Conservation (phyloP, 2,329 filamentous ascomycete species). For the Pezicula carpinea region DNA sequence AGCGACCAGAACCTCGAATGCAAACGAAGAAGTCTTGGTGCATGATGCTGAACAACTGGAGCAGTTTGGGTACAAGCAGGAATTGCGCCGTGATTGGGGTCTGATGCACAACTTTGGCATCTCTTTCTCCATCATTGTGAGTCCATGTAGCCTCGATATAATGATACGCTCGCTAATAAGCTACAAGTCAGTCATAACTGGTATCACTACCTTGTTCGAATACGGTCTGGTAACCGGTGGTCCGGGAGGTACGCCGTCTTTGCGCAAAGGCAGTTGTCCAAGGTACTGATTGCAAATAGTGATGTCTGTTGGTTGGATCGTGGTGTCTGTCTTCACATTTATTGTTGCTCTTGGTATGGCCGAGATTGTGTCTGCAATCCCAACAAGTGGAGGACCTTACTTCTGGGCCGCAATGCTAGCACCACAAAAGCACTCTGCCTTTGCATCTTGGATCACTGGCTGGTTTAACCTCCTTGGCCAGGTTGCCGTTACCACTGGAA, state of each 20-base stretch:
- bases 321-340: constrained; percentile 51
- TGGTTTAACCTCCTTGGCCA: constrained; percentile 45
- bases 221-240: constrained; percentile 53
- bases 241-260: constrained; percentile 46
- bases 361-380: constrained; percentile 55
- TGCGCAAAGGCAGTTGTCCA: not conserved
- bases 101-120: constrained; percentile 57
- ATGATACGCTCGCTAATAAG: not conserved
- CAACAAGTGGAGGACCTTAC: constrained; percentile 54
- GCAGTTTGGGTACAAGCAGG: constrained; percentile 56
- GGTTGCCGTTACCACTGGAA: constrained; percentile 44
- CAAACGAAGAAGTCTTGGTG: constrained; percentile 4
- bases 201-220: constrained; percentile 52
- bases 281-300: constrained; percentile 28
- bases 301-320: constrained; percentile 52
- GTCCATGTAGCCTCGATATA: constrained; percentile 15
- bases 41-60: constrained; percentile 47
- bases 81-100: constrained; percentile 53
- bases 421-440: constrained; percentile 39
- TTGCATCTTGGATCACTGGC: constrained; percentile 43
- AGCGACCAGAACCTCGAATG: too few relatives aligned
- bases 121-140: constrained; percentile 56
- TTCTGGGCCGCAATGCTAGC: constrained; percentile 57
- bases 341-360: constrained; percentile 51
- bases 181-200: constrained; percentile 51